Percentiles rank a stretch among this genome's conserved stretches.
These are phyloP conservation scores for Fusarium dlaminii DNA, from an alignment of 2,329 filamentous ascomycete genomes.

Conservation along the genomic window DNA sequence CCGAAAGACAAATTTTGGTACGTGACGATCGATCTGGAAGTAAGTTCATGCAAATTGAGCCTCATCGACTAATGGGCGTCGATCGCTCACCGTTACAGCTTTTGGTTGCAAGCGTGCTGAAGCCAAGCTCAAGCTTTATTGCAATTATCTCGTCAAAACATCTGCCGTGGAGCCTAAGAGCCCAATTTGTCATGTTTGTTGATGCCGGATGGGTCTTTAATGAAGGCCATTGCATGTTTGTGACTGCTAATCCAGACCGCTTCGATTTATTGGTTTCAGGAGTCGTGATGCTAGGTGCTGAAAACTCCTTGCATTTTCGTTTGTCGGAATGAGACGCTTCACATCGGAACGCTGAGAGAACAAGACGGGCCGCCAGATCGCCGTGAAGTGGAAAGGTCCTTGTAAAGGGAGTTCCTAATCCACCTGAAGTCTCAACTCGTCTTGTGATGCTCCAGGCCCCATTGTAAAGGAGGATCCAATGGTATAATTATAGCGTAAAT, in stretches of 20 bases:
- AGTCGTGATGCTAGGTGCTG: slow-evolving; percentile 2
- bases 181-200: slow-evolving; percentile 18
- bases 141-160: not conserved
- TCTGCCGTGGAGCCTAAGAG: slow-evolving; percentile 9
- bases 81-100: slow-evolving; percentile 9
- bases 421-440: slow-evolving; percentile 33
- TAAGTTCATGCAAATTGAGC: slow-evolving; percentile 27
- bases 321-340: slow-evolving; percentile 33
- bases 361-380: slow-evolving; percentile 18
- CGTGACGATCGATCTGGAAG: slow-evolving; percentile 24
- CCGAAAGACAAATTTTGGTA: not conserved
- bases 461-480: slow-evolving; percentile 36
- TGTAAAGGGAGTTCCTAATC: slow-evolving; percentile 21
- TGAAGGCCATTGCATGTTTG: not conserved
- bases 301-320: slow-evolving; percentile 14
- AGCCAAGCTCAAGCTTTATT: slow-evolving; percentile 23
- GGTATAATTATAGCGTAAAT: slow-evolving; percentile 44
- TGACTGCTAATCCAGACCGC: slow-evolving; percentile 20
- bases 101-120: slow-evolving; percentile 22
- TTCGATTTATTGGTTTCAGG: slow-evolving; percentile 9
- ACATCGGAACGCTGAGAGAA: slow-evolving; percentile 18
- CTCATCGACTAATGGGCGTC: slow-evolving; percentile 20
- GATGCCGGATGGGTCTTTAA: slow-evolving; percentile 24
- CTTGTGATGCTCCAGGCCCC: slow-evolving; percentile 38
- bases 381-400: slow-evolving; percentile 28